Base-by-base conservation (phyloP, 2,329 filamentous ascomycete genomes). In the Trichophyton mentagrophytes region DNA sequence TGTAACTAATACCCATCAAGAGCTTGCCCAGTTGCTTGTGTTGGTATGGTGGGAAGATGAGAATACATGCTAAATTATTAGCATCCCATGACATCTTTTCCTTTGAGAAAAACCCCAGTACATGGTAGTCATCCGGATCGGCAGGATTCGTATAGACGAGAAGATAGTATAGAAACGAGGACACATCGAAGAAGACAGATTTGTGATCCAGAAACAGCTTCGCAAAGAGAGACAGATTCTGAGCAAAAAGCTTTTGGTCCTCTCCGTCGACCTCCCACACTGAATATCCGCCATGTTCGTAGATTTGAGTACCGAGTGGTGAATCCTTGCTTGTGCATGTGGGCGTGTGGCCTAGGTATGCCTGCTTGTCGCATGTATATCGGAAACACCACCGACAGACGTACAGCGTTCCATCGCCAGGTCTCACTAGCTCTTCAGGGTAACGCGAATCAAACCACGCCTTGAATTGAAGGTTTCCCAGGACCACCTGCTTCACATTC, bases 81-180 rank as follows among this genome's bases (percentile, higher is more conserved):
- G 92, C 91, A 69, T 99, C 93, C 92, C 93, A 99, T 2, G 90
- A 96, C 79, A 96, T 88, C 73, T 97, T 97, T 74, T 99, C 93
- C 72, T 99, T 97, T 65, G 89, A 95, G 77, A 97, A 99, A 80
- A 97, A 97, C n/a, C 93, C 93, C 0, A 92, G 83, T 33, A 96
- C 85, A 69, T 86, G 84, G 66, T 74, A 69, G 66, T 69, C 42
- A 57, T 71, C 61, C 56, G 71, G 65, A 69, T 77, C 69, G 2
- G 68, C 57, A 0, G 79, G 79, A 66, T 82, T 77, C 7, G 85
- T 87, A 69, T 91, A 87, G 51, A 93, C 87, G 59, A 97, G 84
- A 3, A 95, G 82, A 72, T 95, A 97, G 79, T 96, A 99, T 66
- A 95, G 85, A 76, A 99, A 99, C 58, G 88, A 89, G 3, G 85